A percentile compares a stretch with the other conserved stretches of the same genome.
phyloP scores from a whole-genome alignment of 352 stramenopile genomes.

The Pythium insidiosum region DNA sequence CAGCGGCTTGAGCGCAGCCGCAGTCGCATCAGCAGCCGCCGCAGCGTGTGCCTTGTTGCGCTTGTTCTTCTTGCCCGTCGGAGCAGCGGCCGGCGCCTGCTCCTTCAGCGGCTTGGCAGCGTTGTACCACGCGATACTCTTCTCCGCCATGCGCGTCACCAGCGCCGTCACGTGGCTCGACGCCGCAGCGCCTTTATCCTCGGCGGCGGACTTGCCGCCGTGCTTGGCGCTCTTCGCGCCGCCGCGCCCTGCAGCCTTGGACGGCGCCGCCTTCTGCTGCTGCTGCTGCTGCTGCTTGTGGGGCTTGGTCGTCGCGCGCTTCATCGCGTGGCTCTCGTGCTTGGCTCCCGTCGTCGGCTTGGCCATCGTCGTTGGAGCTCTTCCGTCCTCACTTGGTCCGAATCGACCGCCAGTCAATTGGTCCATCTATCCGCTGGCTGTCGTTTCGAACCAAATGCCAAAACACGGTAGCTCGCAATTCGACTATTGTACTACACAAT shows the following conservation, averaged over 20 bases:
- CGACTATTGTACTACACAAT: too few relatives aligned
- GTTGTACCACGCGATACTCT: constrained; percentile 17
- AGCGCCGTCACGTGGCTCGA: constrained; percentile 12
- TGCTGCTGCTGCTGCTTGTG: constrained; percentile 4
- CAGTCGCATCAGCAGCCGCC: constrained; percentile 12
- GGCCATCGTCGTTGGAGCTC: constrained; percentile 10
- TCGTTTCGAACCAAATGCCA: constrained; percentile 9
- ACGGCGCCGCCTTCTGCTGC: neutral
- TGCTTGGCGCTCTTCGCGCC: neutral
- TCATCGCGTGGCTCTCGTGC: constrained; percentile 1
- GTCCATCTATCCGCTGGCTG: constrained; percentile 1
- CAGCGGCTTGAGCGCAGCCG: constrained; percentile 15
- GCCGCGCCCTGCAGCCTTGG: constrained; percentile 1
- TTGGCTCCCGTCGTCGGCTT: constrained; percentile 9
- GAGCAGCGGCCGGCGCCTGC: neutral
- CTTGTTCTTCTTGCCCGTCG: constrained; percentile 23
- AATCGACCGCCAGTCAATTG: constrained; percentile 19
- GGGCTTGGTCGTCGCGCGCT: constrained; percentile 2
- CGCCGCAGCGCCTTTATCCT: neutral
- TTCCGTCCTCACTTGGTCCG: neutral
- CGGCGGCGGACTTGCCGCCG: neutral
- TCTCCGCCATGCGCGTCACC: constrained; percentile 19
- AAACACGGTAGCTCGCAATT: constrained; percentile 4
- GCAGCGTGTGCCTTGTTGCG: constrained; percentile 5
- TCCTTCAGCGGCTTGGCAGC: constrained; percentile 17